Percentiles rank a stretch among this genome's conserved stretches.
Conservation (phyloP, 208 protist species). For the Trichomonas vaginalis region DNA sequence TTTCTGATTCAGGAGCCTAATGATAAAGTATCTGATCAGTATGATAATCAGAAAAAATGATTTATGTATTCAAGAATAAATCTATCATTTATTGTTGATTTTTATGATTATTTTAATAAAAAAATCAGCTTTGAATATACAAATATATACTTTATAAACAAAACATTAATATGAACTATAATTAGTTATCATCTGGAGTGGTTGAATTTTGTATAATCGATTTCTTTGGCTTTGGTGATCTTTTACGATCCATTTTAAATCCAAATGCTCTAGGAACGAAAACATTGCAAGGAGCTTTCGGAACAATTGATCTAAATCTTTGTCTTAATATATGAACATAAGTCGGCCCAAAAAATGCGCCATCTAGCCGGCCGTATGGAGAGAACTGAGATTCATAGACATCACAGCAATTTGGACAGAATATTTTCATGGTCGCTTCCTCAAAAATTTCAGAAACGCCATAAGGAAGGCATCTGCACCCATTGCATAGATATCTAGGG, state of each 20-base stretch:
- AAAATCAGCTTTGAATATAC: too few species aligned
- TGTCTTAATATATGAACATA: neutral
- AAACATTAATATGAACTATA: too few species aligned
- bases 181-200: too few species aligned
- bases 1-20: too few species aligned
- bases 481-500: neutral
- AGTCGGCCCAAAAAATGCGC: neutral
- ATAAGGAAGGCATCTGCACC: neutral
- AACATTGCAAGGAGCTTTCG: neutral
- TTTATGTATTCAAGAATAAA: too few species aligned
- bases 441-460: neutral
- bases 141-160: too few species aligned
- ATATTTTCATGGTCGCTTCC: neutral
- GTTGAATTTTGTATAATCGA: too few species aligned
- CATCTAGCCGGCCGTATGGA: neutral
- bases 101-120: too few species aligned
- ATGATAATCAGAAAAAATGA: too few species aligned
- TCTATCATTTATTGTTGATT: too few species aligned
- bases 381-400: neutral
- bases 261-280: neutral
- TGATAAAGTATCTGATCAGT: too few species aligned
- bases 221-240: neutral
- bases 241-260: neutral
- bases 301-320: neutral
- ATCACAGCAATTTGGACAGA: neutral